Percentiles rank a stretch among this genome's conserved stretches.
Conservation (phyloP, 2,329 filamentous ascomycete genomes). For the Colletotrichum brevisporum region DNA sequence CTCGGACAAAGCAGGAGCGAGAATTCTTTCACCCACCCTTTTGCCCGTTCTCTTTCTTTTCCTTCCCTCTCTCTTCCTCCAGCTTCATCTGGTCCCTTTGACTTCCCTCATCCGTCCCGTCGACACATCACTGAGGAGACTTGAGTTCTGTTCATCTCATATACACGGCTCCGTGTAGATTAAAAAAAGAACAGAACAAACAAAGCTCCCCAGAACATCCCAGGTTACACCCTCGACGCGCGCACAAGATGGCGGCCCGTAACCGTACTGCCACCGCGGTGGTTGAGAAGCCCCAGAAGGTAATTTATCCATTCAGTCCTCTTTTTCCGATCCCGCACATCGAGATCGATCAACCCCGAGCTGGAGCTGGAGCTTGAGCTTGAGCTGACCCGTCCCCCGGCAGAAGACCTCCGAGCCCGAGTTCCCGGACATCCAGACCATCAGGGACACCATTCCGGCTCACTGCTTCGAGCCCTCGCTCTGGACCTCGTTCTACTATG, state of each 20-base stretch:
- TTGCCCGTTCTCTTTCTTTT: background rate
- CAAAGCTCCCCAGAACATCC: background rate
- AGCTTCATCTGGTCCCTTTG: constrained; percentile 4
- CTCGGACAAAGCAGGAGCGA: constrained; percentile 21
- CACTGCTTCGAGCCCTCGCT: constrained; percentile 73
- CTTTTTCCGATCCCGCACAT: constrained; percentile 5
- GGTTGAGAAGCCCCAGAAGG: constrained; percentile 41
- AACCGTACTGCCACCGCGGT: constrained; percentile 36
- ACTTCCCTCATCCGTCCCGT: constrained; percentile 1
- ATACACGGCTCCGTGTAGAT: background rate
- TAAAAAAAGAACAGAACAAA: constrained; percentile 6
- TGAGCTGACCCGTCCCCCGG: constrained; percentile 6
- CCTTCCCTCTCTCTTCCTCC: constrained; percentile 1
- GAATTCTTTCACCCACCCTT: constrained; percentile 15
- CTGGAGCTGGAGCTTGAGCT: constrained; percentile 3
- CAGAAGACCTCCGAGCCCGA: constrained; percentile 36
- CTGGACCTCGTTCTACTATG: constrained; percentile 66
- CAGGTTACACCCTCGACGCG: constrained; percentile 1
- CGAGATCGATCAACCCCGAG: constrained; percentile 6
- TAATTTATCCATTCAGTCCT: constrained; percentile 7
- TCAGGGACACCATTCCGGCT: constrained; percentile 68
- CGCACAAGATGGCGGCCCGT: constrained; percentile 32
- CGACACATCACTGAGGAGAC: constrained; percentile 4
- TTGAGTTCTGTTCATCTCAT: constrained; percentile 27
- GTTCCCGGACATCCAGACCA: constrained; percentile 64